These are phyloP conservation scores for Aspergillus panamensis DNA, from an alignment of 495 filamentous ascomycete species.

Conservation along the genomic window DNA sequence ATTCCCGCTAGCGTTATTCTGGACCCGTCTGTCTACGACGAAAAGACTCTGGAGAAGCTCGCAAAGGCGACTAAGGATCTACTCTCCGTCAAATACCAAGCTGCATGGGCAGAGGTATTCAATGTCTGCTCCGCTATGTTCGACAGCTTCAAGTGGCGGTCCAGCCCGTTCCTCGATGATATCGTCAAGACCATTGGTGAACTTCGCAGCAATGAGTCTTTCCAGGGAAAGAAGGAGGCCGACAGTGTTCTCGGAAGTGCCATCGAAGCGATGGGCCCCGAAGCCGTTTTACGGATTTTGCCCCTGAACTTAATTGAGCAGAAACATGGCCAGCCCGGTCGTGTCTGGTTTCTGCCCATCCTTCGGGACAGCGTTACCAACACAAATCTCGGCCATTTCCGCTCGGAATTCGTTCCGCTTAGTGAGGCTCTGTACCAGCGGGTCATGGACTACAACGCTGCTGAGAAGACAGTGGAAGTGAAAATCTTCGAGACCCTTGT, in stretches of 20 bases:
- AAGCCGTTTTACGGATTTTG: constrained; percentile 70
- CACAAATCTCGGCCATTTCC: constrained; percentile 82
- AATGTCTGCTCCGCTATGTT: constrained; percentile 85
- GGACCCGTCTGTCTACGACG: constrained; percentile 84
- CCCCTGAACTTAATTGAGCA: constrained; percentile 82
- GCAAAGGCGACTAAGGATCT: constrained; percentile 64
- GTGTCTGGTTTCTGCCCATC: constrained; percentile 92
- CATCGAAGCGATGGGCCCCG: constrained; percentile 82
- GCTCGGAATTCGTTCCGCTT: constrained; percentile 75
- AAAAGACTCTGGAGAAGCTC: constrained; percentile 75
- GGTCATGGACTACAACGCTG: constrained; percentile 71
- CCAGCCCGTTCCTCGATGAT: constrained; percentile 67
- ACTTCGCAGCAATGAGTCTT: constrained; percentile 81
- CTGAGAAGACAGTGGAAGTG: constrained; percentile 84
- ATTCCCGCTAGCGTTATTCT: constrained; percentile 74
- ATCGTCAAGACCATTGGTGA: constrained; percentile 79
- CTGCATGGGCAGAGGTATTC: constrained; percentile 94
- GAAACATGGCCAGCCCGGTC: constrained; percentile 68
- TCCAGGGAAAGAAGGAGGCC: constrained; percentile 91
- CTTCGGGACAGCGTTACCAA: constrained; percentile 81
- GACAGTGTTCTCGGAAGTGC: constrained; percentile 85
- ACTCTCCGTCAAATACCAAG: constrained; percentile 84
- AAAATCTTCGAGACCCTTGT: constrained; percentile 98
- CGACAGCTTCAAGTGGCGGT: constrained; percentile 79
- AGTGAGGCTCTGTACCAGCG: constrained; percentile 88